phyloP scores from a whole-genome alignment of 108 stramenopile species.

The Parietichytrium sp. region DNA sequence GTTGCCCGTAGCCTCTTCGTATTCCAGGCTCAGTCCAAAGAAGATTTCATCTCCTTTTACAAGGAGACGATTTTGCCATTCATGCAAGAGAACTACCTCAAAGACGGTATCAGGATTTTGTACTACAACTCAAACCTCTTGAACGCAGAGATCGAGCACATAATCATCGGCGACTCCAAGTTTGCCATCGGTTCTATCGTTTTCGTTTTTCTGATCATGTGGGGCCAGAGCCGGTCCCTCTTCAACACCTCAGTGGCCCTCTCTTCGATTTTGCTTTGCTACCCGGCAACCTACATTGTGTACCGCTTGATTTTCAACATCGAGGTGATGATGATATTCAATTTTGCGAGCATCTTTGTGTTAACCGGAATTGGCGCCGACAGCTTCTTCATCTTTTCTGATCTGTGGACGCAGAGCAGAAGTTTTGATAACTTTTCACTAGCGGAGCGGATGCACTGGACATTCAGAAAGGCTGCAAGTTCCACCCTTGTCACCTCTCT shows the following conservation, averaged over 20 bases:
- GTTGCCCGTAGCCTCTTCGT: too few species aligned
- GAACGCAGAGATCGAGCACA: not conserved
- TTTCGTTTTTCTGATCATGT: not conserved
- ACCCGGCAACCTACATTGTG: not conserved
- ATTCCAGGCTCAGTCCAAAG: not conserved
- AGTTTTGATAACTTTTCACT: not conserved
- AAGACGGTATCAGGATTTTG: not conserved
- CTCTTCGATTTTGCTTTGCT: not conserved
- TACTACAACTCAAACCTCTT: slow-evolving; percentile 12
- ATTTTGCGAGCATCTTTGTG: not conserved
- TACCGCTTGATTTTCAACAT: not conserved
- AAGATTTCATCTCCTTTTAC: not conserved
- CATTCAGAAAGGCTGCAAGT: not conserved
- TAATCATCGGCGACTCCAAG: not conserved
- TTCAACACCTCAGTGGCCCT: not conserved
- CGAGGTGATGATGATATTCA: slow-evolving; percentile 33
- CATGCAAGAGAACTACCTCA: not conserved
- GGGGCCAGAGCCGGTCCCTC: not conserved
- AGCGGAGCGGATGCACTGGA: slow-evolving; percentile 5
- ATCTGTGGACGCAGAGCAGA: slow-evolving; percentile 22
- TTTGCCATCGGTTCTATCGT: not conserved
- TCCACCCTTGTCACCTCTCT: slow-evolving; percentile 27
- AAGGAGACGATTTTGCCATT: not conserved
- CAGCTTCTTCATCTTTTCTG: slow-evolving; percentile 3
- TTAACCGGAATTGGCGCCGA: slow-evolving; percentile 21